Percentiles rank a stretch among this genome's conserved stretches.
Evolutionary conservation across 164 flowering plant species (phyloP).

Genomic region (Santalum album): DNA sequence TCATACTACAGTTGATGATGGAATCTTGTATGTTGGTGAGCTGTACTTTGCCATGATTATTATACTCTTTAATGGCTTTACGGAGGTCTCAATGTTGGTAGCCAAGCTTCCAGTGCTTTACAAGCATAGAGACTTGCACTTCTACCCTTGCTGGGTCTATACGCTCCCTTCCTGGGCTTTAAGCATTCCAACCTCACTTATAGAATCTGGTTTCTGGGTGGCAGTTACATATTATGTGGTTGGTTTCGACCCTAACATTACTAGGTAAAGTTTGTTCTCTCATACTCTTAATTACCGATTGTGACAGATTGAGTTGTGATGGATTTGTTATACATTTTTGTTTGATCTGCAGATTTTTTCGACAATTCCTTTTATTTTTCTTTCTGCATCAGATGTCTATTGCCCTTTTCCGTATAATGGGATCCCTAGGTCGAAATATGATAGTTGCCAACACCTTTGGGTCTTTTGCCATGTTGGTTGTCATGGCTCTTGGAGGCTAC

Average conservation of each 20-base stretch:
- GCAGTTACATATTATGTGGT: slow-evolving; percentile 80
- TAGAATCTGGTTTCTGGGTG: slow-evolving; percentile 92
- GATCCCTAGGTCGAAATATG: slow-evolving; percentile 89
- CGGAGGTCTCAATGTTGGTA: slow-evolving; percentile 88
- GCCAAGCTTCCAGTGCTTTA: slow-evolving; percentile 89
- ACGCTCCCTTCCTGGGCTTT: slow-evolving; percentile 89
- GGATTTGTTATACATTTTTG: slow-evolving; percentile 1
- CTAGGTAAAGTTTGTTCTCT: slow-evolving; percentile 38
- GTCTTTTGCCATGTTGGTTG: slow-evolving; percentile 89
- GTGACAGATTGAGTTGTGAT: slow-evolving; percentile 4
- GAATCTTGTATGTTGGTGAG: slow-evolving; percentile 72
- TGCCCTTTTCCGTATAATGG: slow-evolving; percentile 81
- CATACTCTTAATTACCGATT: background rate
- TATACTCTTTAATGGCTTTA: slow-evolving; percentile 90
- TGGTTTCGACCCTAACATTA: slow-evolving; percentile 82
- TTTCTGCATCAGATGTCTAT: slow-evolving; percentile 88
- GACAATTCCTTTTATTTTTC: slow-evolving; percentile 74
- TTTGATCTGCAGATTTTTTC: slow-evolving; percentile 56
- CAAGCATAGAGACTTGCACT: slow-evolving; percentile 92
- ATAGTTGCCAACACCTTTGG: slow-evolving; percentile 97
- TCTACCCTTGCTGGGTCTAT: slow-evolving; percentile 94
- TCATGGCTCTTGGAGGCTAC: slow-evolving; percentile 94
- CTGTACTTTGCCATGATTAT: slow-evolving; percentile 82
- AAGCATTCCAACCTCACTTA: slow-evolving; percentile 79
- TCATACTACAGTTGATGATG: slow-evolving; percentile 75